Percentiles rank a stretch among this genome's conserved stretches.
Conservation (phyloP, 345 rosid species). For the Raphanus raphanistrum region DNA sequence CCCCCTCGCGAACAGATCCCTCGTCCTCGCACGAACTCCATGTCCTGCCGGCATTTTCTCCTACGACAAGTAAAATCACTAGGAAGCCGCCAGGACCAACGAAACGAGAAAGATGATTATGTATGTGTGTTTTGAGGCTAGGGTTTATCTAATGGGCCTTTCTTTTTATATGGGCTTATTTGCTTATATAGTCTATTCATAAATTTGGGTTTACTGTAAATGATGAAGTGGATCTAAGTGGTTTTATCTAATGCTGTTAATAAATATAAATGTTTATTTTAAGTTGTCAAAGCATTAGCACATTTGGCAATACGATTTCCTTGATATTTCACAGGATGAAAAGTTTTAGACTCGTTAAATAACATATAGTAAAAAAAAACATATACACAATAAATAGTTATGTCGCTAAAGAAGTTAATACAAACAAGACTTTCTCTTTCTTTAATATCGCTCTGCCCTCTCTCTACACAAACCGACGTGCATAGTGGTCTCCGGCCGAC, state of each 20-base stretch:
- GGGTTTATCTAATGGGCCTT: not conserved
- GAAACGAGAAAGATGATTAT: not conserved
- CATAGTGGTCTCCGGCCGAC: too few relatives aligned
- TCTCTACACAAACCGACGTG: too few relatives aligned
- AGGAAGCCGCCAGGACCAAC: not conserved
- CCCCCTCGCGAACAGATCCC: not conserved
- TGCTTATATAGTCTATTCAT: not conserved
- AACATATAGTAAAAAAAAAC: too few relatives aligned
- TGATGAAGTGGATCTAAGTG: not conserved
- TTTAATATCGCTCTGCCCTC: too few relatives aligned
- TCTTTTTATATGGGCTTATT: not conserved
- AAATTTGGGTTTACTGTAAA: not conserved
- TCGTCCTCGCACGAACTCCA: not conserved
- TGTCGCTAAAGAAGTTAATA: too few relatives aligned
- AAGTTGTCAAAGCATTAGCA: not conserved
- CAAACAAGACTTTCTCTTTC: too few relatives aligned
- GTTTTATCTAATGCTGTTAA: not conserved
- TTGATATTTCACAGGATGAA: too few relatives aligned
- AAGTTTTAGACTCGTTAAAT: too few relatives aligned
- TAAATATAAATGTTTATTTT: not conserved
- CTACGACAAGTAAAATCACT: not conserved
- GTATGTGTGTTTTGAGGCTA: not conserved
- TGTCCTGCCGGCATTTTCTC: not conserved
- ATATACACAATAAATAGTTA: too few relatives aligned
- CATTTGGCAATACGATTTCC: too few relatives aligned